phyloP scores from a whole-genome alignment of 73 alveolate species.

The Tetrahymena thermophila region DNA sequence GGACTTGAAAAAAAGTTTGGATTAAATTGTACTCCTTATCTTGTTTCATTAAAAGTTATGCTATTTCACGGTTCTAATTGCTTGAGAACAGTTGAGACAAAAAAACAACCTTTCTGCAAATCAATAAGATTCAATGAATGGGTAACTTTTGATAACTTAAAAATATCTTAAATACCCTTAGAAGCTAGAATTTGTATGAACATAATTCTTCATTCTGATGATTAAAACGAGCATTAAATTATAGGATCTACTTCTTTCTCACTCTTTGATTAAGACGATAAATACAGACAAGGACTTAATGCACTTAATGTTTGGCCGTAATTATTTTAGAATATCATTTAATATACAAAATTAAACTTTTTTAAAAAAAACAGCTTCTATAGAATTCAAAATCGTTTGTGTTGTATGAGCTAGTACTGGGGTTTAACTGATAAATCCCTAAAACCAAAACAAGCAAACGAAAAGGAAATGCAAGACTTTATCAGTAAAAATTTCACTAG shows the following conservation, averaged over 20 bases:
- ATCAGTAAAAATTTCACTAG: slow-evolving; percentile 33
- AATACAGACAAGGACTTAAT: slow-evolving; percentile 21
- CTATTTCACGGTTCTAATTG: slow-evolving; percentile 38
- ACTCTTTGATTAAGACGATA: slow-evolving; percentile 37
- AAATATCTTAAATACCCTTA: slow-evolving; percentile 48
- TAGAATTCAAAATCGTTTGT: slow-evolving; percentile 31
- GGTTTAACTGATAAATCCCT: slow-evolving; percentile 22
- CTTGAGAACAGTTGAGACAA: slow-evolving; percentile 30
- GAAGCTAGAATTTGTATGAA: slow-evolving; percentile 52
- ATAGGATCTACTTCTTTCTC: slow-evolving; percentile 51
- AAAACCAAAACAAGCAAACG: neutral
- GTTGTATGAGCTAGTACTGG: slow-evolving; percentile 50
- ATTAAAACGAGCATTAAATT: slow-evolving; percentile 24
- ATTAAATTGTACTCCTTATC: slow-evolving; percentile 39
- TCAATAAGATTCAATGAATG: slow-evolving; percentile 35
- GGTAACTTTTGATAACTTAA: slow-evolving; percentile 29
- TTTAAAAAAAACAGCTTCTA: neutral
- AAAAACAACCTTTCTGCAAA: slow-evolving; percentile 38
- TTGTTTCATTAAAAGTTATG: slow-evolving; percentile 35
- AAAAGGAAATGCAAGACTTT: neutral
- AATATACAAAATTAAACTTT: neutral
- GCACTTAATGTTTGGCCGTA: slow-evolving; percentile 48
- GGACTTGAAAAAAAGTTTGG: slow-evolving; percentile 41
- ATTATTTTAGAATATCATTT: neutral
- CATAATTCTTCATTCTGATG: slow-evolving; percentile 34